Base-by-base conservation (phyloP, 371 early-diverging fungal genomes). In the Catenaria anguillulae region DNA sequence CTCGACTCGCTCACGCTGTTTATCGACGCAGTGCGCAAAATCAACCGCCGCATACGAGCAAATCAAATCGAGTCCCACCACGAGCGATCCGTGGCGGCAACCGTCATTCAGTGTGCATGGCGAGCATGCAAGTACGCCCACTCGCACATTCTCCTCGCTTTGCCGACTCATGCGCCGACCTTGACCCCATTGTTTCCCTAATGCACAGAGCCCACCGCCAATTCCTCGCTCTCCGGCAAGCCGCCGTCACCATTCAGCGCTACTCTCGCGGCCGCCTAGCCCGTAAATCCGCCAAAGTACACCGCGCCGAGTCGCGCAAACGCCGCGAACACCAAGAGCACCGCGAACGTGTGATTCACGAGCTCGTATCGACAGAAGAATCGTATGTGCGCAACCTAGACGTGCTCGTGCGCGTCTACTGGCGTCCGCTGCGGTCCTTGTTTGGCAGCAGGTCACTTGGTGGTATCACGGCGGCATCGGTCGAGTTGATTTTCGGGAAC, bases 401-500 rank as follows among this genome's bases (percentile, higher is more conserved):
- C 31, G 58, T 58, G 17, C 58, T 58, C 15, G 42, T 58, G 24
- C 58, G 58, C 31, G 42, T 58, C 4, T 58, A 24, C 43, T 29
- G n/a, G 40, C 36, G 42, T 13, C 58, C 58, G 31, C 43, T 58
- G 17, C 58, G 58, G 15, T 15, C 17, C 5, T 21, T 58, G 36
- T 31, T 36, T 15, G 42, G 42, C 36, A 15, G 4, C 17, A n/a
- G n/a, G n/a, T n/a, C n/a, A n/a, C n/a, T n/a, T n/a, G n/a, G n/a
- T n/a, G 15, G 12, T 0, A 58, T 40, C 40, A 58, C 36, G n/a
- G 58, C 24, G 1, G 35, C 6, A 12, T 12, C 8, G n/a, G 36
- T 62, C 26, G 52, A 34, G 31, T 17, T n/a, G 23, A 62, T 62
- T 17, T 62, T 52, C 31, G 56, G 55, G 15, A 52, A 62, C 62